Percentiles rank a stretch among this genome's conserved stretches.
phyloP scores from a whole-genome alignment of 164 flowering plant species.

The Echeveria elegans region DNA sequence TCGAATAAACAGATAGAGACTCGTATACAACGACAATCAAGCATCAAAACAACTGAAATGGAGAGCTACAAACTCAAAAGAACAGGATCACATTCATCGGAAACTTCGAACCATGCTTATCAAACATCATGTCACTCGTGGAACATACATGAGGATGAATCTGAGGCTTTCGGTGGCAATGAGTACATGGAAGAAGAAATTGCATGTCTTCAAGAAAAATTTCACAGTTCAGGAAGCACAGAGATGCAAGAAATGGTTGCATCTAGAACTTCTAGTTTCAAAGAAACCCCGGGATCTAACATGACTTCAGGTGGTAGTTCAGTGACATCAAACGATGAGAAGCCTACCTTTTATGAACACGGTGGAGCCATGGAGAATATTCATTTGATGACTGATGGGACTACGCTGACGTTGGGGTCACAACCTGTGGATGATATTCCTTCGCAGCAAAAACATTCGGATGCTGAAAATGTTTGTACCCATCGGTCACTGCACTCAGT shows the following conservation, averaged over 20 bases:
- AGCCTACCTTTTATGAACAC: conserved; percentile 20
- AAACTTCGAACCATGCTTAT: conserved; percentile 27
- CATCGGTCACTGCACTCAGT: conserved; percentile 19
- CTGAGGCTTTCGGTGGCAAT: conserved; percentile 23
- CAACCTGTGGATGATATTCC: background rate
- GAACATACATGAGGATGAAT: conserved; percentile 32
- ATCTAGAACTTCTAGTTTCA: conserved; percentile 14
- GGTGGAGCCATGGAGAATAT: conserved; percentile 21
- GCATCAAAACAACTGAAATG: conserved; percentile 44
- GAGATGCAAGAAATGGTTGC: conserved; percentile 18
- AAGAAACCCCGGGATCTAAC: conserved; percentile 18
- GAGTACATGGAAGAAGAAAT: conserved; percentile 18
- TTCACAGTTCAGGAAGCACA: conserved; percentile 20
- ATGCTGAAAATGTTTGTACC: conserved; percentile 15
- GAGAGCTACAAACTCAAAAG: conserved; percentile 44
- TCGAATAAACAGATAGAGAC: conserved; percentile 44
- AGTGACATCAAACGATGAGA: conserved; percentile 23
- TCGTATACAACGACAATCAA: conserved; percentile 54
- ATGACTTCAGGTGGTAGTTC: conserved; percentile 13
- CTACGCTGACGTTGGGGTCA: conserved; percentile 15
- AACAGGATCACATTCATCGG: conserved; percentile 42
- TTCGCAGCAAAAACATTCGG: conserved; percentile 18
- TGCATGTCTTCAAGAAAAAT: conserved; percentile 17
- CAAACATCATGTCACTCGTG: conserved; percentile 27
- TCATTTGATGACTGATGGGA: conserved; percentile 21